phyloP scores from a whole-genome alignment of 805 yeast species.

The Citeromyces nyonsensis region DNA sequence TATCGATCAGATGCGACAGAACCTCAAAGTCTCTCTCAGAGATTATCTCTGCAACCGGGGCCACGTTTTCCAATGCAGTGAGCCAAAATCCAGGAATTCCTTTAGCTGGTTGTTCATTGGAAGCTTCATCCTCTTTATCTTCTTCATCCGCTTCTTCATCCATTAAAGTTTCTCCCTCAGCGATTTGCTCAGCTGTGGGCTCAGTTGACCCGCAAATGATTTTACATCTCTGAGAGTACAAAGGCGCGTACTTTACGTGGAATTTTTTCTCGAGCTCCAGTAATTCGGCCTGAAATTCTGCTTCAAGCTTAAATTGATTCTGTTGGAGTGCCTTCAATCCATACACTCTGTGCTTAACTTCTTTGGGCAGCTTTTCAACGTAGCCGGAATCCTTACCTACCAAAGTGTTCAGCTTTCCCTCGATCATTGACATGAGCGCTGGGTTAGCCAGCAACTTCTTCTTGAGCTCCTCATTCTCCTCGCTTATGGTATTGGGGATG shows the following conservation, averaged over 20 bases:
- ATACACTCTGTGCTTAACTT: constrained; percentile 59
- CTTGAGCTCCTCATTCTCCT: constrained; percentile 25
- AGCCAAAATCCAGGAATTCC: constrained; percentile 97
- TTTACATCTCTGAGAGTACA: constrained; percentile 57
- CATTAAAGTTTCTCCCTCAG: constrained; percentile 59
- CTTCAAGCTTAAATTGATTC: constrained; percentile 70
- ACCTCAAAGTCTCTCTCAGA: constrained; percentile 86
- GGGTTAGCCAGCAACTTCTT: constrained; percentile 48
- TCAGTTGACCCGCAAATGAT: constrained; percentile 60
- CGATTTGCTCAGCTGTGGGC: constrained; percentile 69
- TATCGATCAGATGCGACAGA: constrained; percentile 47
- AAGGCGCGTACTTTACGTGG: constrained; percentile 56
- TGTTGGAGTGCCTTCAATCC: constrained; percentile 76
- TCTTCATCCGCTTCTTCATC: constrained; percentile 23
- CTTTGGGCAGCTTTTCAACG: constrained; percentile 56
- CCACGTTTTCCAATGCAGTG: constrained; percentile 82
- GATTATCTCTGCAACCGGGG: constrained; percentile 68
- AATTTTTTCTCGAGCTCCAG: constrained; percentile 75
- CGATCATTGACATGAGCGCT: constrained; percentile 71
- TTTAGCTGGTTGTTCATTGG: constrained; percentile 17
- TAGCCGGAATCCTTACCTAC: constrained; percentile 85
- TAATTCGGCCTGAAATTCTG: constrained; percentile 81
- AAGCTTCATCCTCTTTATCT: constrained; percentile 15
- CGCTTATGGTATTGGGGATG: constrained; percentile 59
- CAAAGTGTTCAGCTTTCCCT: constrained; percentile 72